Conservation (phyloP, 164 flowering plant species). For the Stephania japonica region DNA sequence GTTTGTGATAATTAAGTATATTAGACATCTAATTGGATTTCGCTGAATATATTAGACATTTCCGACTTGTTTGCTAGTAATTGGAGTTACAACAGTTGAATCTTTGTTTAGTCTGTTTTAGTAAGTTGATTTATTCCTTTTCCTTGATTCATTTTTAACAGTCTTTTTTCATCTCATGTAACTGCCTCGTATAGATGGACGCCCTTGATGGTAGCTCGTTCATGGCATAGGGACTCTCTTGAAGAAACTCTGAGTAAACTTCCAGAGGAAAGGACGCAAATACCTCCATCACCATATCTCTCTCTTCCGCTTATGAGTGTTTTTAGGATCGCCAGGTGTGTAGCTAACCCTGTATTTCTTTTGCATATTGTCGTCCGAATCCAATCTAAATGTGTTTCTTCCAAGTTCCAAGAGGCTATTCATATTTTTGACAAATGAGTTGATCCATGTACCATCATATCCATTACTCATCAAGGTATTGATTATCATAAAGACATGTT, state of each 20-base stretch:
- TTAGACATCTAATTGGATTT: not conserved
- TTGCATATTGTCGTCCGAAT: not conserved
- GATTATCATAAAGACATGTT: too few relatives aligned
- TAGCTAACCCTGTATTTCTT: not conserved
- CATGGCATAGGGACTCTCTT: conserved; percentile 77
- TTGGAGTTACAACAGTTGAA: not conserved
- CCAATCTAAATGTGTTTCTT: not conserved
- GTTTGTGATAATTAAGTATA: not conserved
- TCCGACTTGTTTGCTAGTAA: not conserved
- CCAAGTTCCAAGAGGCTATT: not conserved
- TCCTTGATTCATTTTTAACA: not conserved
- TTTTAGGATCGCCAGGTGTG: conserved; percentile 73
- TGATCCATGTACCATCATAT: conserved; percentile 3
- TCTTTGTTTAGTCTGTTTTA: not conserved
- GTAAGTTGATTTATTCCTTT: not conserved
- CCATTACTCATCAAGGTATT: not conserved
- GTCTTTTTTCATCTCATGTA: not conserved
- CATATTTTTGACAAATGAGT: not conserved
- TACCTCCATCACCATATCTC: conserved; percentile 60
- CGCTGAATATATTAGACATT: not conserved
- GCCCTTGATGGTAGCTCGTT: conserved; percentile 87
- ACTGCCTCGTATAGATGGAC: conserved; percentile 60
- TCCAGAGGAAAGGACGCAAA: conserved; percentile 27
- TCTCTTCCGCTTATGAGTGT: conserved; percentile 90
- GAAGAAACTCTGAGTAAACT: conserved; percentile 52